Evolutionary conservation across 192 early-diverging fungal genomes (phyloP).

Genomic region (Coemansia sp.): DNA sequence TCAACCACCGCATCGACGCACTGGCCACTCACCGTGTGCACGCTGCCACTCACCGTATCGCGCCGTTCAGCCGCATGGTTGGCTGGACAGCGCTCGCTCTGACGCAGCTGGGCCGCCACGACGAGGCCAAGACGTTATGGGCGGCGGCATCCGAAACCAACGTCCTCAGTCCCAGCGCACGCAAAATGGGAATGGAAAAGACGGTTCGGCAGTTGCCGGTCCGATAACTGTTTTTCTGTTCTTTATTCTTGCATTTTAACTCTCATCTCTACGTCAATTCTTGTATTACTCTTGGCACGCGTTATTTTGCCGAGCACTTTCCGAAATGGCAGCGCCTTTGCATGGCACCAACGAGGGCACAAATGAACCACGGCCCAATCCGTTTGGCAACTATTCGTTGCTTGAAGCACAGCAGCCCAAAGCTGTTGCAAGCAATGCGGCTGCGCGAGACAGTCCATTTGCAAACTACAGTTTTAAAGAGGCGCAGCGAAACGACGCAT

Average conservation of each 20-base stretch:
- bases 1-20: conserved; percentile 14
- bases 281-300: too few relatives aligned
- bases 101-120: neutral
- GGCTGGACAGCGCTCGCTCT: conserved; percentile 31
- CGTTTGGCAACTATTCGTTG: conserved; percentile 54
- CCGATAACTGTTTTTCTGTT: neutral
- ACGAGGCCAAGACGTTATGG: conserved; percentile 28
- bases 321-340: neutral
- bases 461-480: conserved; percentile 50
- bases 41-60: conserved; percentile 6
- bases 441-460: conserved; percentile 29
- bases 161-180: conserved; percentile 7
- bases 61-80: conserved; percentile 31
- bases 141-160: conserved; percentile 7
- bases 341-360: neutral
- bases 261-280: neutral
- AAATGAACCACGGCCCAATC: conserved; percentile 29
- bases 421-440: neutral
- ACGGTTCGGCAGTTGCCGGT: conserved; percentile 9
- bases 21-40: conserved; percentile 4
- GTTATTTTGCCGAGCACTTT: neutral
- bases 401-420: conserved; percentile 39
- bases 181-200: conserved; percentile 14
- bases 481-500: conserved; percentile 22
- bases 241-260: conserved; percentile 4